A percentile compares a stretch with the other conserved stretches of the same genome.
phyloP scores from a whole-genome alignment of 1,284 basidiomycete genomes.

The Puccinia novopanici region DNA sequence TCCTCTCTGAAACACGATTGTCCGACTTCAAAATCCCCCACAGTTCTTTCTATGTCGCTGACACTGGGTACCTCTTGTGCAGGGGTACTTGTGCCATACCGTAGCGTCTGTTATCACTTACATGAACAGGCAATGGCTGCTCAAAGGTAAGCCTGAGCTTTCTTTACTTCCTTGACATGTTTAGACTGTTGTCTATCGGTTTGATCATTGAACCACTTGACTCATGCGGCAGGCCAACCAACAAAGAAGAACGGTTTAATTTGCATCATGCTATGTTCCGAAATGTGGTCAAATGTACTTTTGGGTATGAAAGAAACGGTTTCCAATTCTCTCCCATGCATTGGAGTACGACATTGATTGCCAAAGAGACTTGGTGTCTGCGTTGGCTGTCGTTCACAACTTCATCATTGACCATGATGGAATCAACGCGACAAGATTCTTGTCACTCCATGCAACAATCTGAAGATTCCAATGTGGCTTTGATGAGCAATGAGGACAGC shows the following conservation, averaged over 20 bases:
- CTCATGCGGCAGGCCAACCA: not conserved
- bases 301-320: conserved; percentile 13
- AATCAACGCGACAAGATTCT: too few species aligned
- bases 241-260: not conserved
- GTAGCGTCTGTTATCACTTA: conserved; percentile 53
- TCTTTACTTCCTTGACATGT: not conserved
- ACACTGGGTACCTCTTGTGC: conserved; percentile 60
- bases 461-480: not conserved
- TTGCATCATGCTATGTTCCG: not conserved
- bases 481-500: too few species aligned
- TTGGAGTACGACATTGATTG: not conserved
- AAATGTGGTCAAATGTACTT: not conserved
- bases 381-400: not conserved
- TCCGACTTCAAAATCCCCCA: conserved; percentile 58
- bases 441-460: too few species aligned
- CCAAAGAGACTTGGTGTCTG: not conserved
- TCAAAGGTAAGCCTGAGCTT: not conserved
- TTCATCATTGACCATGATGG: not conserved
- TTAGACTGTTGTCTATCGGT: too few species aligned
- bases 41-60: conserved; percentile 60
- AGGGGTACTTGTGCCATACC: conserved; percentile 57
- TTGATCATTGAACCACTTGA: too few species aligned
- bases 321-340: not conserved
- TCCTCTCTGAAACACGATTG: conserved; percentile 56
- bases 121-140: conserved; percentile 50